Percentiles rank a stretch among this genome's conserved stretches.
phyloP scores from a whole-genome alignment of 2,329 filamentous ascomycete species.

The Cyphellophora europaea region DNA sequence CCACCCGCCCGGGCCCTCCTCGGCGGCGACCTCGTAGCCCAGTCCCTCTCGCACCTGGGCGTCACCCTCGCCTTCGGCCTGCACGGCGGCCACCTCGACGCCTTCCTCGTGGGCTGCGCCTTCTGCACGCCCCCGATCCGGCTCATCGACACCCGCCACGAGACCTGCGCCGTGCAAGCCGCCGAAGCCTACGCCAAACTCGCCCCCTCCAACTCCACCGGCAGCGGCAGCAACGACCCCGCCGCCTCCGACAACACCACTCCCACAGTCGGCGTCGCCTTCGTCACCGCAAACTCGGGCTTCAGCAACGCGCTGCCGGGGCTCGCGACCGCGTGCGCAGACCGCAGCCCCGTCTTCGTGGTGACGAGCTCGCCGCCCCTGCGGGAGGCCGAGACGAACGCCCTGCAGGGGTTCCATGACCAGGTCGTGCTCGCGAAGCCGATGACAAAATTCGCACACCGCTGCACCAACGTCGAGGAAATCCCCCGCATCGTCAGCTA shows the following conservation, averaged over 20 bases:
- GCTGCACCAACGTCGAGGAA: constrained; percentile 34
- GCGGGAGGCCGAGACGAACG: constrained; percentile 37
- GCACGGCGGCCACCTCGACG: constrained; percentile 40
- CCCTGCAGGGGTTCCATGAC: constrained; percentile 37
- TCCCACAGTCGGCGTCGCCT: not conserved
- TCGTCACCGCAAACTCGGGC: constrained; percentile 17
- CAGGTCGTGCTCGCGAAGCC: constrained; percentile 35
- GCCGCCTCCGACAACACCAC: not conserved
- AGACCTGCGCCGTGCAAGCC: constrained; percentile 39
- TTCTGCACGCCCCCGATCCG: constrained; percentile 30
- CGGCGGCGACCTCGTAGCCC: constrained; percentile 37
- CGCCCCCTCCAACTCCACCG: too few relatives aligned
- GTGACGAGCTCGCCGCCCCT: constrained; percentile 36
- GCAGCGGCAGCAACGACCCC: not conserved
- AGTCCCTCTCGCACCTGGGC: constrained; percentile 32
- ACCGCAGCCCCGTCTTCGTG: constrained; percentile 35
- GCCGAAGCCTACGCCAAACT: constrained; percentile 38
- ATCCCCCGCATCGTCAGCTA: constrained; percentile 35
- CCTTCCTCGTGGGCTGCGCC: constrained; percentile 36
- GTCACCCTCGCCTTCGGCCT: constrained; percentile 37
- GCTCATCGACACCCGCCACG: constrained; percentile 37
- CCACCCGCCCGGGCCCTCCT: constrained; percentile 32
- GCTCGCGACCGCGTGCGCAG: constrained; percentile 36
- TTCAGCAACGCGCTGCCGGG: constrained; percentile 38
- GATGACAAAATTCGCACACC: constrained; percentile 37